Conservation (phyloP, 2,329 filamentous ascomycete genomes). For the Stemphylium vesicarium region DNA sequence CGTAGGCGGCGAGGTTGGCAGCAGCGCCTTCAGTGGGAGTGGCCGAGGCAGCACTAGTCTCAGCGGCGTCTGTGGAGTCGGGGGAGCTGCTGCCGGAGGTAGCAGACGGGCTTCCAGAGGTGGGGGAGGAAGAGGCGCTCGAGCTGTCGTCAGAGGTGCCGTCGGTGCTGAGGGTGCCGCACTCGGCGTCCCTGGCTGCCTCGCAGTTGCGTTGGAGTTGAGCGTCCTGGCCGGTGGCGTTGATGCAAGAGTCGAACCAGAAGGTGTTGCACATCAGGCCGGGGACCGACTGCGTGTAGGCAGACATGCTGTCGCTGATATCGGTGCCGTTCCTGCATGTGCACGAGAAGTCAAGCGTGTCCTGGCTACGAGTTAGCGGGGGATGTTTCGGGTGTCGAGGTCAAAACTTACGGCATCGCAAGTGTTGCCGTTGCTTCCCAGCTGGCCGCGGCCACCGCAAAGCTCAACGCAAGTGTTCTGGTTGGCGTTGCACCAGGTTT, state of each 20-base stretch:
- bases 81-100: constrained; percentile 30
- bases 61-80: constrained; percentile 31
- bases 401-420: constrained; percentile 63
- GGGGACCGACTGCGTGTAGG: constrained; percentile 65
- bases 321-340: constrained; percentile 63
- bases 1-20: constrained; percentile 55
- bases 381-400: no score
- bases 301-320: constrained; percentile 47
- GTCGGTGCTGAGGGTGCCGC: constrained; percentile 55
- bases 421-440: constrained; percentile 55
- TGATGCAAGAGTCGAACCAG: constrained; percentile 55
- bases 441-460: constrained; percentile 57
- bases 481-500: constrained; percentile 65
- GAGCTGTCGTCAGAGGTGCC: constrained; percentile 11
- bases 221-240: constrained; percentile 47
- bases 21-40: constrained; percentile 48
- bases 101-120: constrained; percentile 31
- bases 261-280: constrained; percentile 64
- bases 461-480: constrained; percentile 65
- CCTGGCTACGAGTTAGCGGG: constrained; percentile 48
- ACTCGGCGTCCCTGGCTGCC: constrained; percentile 49
- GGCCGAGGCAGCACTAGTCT: constrained; percentile 25
- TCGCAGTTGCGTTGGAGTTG: constrained; percentile 55
- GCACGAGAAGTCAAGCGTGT: constrained; percentile 62
- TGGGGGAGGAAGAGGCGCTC: constrained; percentile 35